Evolutionary conservation across 2,329 filamentous ascomycete species (phyloP), one percentile per base, ranked within the genome.

Genomic region (Fusarium verticillioides): DNA sequence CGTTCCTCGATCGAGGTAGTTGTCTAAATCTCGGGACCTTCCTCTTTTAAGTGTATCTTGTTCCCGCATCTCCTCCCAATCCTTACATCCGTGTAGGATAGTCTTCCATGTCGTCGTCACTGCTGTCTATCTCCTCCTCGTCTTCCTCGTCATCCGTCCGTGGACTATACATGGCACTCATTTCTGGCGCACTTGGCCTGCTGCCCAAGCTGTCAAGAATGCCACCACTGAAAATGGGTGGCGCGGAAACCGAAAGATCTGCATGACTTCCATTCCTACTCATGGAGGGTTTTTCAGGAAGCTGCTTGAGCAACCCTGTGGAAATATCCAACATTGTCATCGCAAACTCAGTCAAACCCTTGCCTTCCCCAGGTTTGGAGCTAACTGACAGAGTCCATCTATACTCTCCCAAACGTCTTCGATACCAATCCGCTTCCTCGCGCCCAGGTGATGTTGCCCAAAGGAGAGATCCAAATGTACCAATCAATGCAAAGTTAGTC

Each of bases 401-500:
- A 80, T 98, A 98, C 83, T 99, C 96, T 67, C 91, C 92, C 28
- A 98, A 84, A 2, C 96, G 87, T 18, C 93, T 89, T 42, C 94
- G 91, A 83, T 98, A 99, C 87, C 97, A 98, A 37, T 96, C 94
- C 1, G 94, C 94, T 82, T 98, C 96, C 80, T 98, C 95, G 54
- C 91, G 88, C 1, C 93, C 94, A 0, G 94, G 94, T 0, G 94
- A 94, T 1, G 95, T 97, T 15, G 95, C 94, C 90, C 94, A 96
- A 7, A 98, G 88, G 16, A 98, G 86, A 19, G 93, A 94, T 7
- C 95, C 96, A 80, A 98, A 98, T 0, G 95, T 97, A 62, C 95
- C 95, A 78, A 98, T 97, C 16, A 98, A 87, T 0, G 96, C 95
- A 83, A 98, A 98, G 82, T 97, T 97, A 42, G 93, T 93, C 78